phyloP scores from a whole-genome alignment of 495 filamentous ascomycete genomes.

The Neurospora sp. region DNA sequence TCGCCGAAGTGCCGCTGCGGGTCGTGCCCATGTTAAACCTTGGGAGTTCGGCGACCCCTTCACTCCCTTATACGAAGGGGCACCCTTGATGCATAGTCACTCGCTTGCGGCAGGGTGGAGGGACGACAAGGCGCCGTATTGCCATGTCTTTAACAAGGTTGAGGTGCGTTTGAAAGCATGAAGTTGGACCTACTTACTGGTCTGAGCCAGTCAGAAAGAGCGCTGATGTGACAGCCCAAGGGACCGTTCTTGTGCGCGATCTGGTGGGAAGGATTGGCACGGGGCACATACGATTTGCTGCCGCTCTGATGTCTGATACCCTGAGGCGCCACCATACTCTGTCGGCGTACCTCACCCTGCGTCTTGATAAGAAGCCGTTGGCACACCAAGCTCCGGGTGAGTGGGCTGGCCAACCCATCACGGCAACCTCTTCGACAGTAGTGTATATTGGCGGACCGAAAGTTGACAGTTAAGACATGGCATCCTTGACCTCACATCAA shows the following conservation, averaged over 20 bases:
- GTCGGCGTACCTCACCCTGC: background rate
- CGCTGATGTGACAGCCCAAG: background rate
- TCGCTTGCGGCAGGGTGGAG: background rate
- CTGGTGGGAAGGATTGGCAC: background rate
- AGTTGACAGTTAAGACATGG: background rate
- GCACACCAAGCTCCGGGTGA: background rate
- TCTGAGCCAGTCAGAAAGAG: background rate
- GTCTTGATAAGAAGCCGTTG: background rate
- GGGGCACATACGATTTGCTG: background rate
- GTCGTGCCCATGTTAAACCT: background rate
- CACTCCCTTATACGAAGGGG: background rate
- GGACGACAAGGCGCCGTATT: background rate
- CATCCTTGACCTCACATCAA: background rate
- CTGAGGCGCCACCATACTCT: background rate
- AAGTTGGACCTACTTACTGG: background rate
- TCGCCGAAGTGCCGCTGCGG: background rate
- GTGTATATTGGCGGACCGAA: background rate
- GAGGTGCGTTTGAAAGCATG: background rate
- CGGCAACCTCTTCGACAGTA: background rate
- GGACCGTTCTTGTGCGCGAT: background rate
- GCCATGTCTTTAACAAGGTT: background rate
- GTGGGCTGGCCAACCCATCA: background rate
- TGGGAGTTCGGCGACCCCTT: background rate
- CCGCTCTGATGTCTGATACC: background rate
- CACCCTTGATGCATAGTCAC: background rate